A percentile compares a stretch with the other conserved stretches of the same genome.
These are phyloP conservation scores for Haematococcus sp. DNA, from an alignment of 139 green algal species.

Conservation along the genomic window DNA sequence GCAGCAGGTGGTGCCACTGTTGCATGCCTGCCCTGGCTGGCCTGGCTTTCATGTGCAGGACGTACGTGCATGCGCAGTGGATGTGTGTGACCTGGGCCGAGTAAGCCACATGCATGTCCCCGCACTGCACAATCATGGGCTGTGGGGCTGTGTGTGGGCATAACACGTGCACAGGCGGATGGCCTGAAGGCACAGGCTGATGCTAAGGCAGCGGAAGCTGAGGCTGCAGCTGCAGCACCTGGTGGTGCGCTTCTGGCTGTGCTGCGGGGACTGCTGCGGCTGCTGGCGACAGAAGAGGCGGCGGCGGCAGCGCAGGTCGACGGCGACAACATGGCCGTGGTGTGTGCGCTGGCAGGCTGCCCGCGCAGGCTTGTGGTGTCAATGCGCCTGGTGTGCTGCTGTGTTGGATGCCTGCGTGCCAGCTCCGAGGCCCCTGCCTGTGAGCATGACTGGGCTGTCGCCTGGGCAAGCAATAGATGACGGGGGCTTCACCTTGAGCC, in stretches of 20 bases:
- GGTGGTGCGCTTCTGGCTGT: background rate
- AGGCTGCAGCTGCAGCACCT: background rate
- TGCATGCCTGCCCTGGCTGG: background rate
- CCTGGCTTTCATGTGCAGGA: background rate
- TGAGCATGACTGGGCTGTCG: too few species aligned
- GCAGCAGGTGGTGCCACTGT: too few species aligned
- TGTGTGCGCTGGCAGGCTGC: too few species aligned
- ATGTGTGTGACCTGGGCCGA: background rate
- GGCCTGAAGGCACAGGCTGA: background rate
- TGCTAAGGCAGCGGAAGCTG: background rate
- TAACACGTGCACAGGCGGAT: background rate
- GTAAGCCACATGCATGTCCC: background rate
- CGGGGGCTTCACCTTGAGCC: background rate
- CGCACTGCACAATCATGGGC: background rate
- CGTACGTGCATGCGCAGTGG: background rate
- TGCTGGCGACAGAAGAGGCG: slow-evolving; percentile 5
- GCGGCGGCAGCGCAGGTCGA: background rate
- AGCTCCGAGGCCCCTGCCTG: background rate
- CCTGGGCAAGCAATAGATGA: too few species aligned
- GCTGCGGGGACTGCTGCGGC: background rate
- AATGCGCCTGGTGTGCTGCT: background rate
- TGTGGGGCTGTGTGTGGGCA: background rate
- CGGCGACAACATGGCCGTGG: too few species aligned
- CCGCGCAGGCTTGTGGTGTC: background rate
- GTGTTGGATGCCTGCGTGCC: slow-evolving; percentile 7